Conservation (phyloP, 148 eudicot species). For the Drosera capensis region DNA sequence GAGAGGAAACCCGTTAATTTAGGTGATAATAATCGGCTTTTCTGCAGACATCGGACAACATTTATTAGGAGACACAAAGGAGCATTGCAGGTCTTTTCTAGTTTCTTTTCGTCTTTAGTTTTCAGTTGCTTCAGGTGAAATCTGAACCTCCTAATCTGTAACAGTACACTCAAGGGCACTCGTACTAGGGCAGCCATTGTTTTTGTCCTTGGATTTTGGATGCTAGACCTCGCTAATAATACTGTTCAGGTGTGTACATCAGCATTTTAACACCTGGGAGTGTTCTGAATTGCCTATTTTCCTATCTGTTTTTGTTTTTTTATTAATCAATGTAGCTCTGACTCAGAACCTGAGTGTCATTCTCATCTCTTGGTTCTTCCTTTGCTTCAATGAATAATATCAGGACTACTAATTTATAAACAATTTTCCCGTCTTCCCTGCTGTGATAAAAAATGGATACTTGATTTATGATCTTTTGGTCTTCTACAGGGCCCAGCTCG, state of each 20-base stretch:
- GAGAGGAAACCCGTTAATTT: constrained; percentile 28
- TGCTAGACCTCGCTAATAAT: constrained; percentile 96
- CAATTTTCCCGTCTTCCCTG: no score
- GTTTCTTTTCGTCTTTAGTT: constrained; percentile 4
- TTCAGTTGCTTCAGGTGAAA: constrained; percentile 3
- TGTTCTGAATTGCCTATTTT: neutral
- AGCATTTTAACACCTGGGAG: constrained; percentile 1
- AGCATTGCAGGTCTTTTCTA: constrained; percentile 70
- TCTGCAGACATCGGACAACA: constrained; percentile 99
- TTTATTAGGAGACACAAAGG: constrained; percentile 82
- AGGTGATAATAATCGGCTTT: constrained; percentile 95
- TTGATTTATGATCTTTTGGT: constrained; percentile 1
- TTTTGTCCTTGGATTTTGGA: constrained; percentile 89
- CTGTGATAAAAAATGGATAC: no score
- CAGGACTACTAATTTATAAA: no score
- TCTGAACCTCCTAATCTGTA: constrained; percentile 14
- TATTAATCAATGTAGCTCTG: neutral
- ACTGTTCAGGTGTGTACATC: constrained; percentile 94
- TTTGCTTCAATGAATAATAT: no score
- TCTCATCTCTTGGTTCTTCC: no score
- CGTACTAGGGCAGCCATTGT: constrained; percentile 84
- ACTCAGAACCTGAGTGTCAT: no score
- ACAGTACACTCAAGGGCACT: constrained; percentile 90
- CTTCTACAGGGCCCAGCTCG: constrained; percentile 85
- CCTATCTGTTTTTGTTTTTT: neutral